Percentiles rank a stretch among this genome's conserved stretches.
Evolutionary conservation across 108 stramenopile genomes (phyloP).

Genomic region (Discostella stelligeroides): DNA sequence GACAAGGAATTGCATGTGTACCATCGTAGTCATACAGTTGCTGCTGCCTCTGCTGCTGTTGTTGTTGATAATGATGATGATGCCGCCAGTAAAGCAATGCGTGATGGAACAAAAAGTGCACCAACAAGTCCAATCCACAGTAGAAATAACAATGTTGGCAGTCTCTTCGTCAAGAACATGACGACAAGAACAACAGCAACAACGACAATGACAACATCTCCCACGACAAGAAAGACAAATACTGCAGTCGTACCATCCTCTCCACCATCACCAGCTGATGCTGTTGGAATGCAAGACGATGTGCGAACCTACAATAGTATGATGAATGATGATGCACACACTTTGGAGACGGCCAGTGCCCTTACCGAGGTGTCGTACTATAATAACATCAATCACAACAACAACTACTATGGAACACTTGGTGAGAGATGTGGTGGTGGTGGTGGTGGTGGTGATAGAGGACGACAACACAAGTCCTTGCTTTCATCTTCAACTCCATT

Average conservation of each 20-base stretch:
- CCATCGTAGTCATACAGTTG: conserved; percentile 6
- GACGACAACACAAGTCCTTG: no score
- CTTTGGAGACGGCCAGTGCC: conserved; percentile 33
- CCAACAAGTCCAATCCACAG: no score
- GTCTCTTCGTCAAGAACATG: neutral
- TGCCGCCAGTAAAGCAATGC: no score
- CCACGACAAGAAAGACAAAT: neutral
- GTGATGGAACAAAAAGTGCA: no score
- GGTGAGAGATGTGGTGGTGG: neutral
- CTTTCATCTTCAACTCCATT: neutral
- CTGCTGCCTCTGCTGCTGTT: no score
- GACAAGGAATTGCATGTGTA: conserved; percentile 45
- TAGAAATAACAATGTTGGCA: neutral
- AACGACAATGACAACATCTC: neutral
- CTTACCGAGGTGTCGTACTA: conserved; percentile 31
- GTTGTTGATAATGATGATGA: no score
- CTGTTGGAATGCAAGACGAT: neutral
- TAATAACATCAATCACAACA: neutral
- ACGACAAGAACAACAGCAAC: neutral
- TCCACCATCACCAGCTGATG: no score
- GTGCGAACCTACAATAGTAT: neutral
- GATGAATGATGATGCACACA: neutral
- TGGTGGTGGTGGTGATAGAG: neutral
- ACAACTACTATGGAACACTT: neutral
- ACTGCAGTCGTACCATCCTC: no score